These are phyloP conservation scores for Cyberlindnera americana DNA, from an alignment of 805 yeast species.

Conservation along the genomic window DNA sequence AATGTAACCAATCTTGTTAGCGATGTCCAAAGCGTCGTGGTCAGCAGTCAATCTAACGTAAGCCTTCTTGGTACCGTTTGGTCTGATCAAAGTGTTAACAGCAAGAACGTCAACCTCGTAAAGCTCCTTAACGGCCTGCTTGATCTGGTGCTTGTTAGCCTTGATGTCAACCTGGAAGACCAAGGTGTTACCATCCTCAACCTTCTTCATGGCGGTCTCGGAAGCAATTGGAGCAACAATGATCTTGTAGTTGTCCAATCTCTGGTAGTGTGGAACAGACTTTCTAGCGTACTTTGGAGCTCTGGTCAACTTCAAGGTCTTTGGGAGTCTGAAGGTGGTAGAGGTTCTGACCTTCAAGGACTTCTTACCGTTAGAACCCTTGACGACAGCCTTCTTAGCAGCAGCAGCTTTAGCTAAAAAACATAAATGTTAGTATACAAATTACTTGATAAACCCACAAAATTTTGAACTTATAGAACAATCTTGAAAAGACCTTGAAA, in stretches of 20 bases:
- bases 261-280: constrained; percentile 95
- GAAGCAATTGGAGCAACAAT: constrained; percentile 93
- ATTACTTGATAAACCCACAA: too few species aligned
- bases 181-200: constrained; percentile 98
- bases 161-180: constrained; percentile 97
- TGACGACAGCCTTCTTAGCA: constrained; percentile 98
- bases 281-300: constrained; percentile 92
- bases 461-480: too few species aligned
- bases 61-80: constrained; percentile 99
- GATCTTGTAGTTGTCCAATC: constrained; percentile 94
- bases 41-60: constrained; percentile 98
- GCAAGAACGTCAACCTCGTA: constrained; percentile 92
- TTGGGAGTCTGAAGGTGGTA: constrained; percentile 95
- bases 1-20: constrained; percentile 99
- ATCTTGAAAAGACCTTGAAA: neutral
- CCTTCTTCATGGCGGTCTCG: constrained; percentile 99
- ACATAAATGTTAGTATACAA: constrained; percentile 20
- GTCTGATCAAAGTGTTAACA: constrained; percentile 97
- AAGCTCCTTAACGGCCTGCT: constrained; percentile 96
- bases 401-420: constrained; percentile 74
- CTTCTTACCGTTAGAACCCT: constrained; percentile 93
- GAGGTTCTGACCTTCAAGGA: constrained; percentile 90
- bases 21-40: constrained; percentile 98
- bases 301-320: constrained; percentile 92
- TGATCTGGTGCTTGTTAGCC: constrained; percentile 98